Evolutionary conservation across 345 rosid genomes (phyloP), one percentile per base, ranked within the genome.

Genomic region (Gossypium anomalum): DNA sequence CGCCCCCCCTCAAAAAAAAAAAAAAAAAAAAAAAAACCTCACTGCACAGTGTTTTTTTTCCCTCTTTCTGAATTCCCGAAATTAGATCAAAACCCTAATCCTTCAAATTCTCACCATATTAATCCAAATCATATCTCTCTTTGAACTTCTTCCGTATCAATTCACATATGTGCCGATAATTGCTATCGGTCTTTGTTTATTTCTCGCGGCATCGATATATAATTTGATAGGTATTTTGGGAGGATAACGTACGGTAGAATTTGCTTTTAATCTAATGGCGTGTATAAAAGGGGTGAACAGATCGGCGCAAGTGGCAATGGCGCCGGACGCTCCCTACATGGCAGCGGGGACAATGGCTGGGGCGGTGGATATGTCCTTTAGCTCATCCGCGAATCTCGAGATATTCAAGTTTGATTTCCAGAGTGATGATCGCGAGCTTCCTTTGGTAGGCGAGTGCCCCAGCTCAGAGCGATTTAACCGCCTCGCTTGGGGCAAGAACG

Each of bases 321-420:
- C 99, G 63, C 98, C 97, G 82, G 98, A 93, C 43, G 89, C 92
- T 52, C 97, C 92, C 2, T 96, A 96, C 87, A 83, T 96, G 92
- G 99, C 98, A 13, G 94, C 98, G 29, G 99, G 99, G 11, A 96
- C 99, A 74, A 90, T 93, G 98, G 98, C 98, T 7, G 98, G 97
- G 51, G 99, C 98, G 13, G 97, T 96, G 79, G 98, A 96, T 88
- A 87, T 84, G 70, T 93, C 97, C 12, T 96, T 96, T 76, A 96
- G 98, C 74, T 93, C 98, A 11, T 88, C 97, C 19, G 97, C 97
- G 22, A 87, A 80, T 71, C 90, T 96, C 73, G 99, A 96, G 92
- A 93, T 96, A 85, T 96, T 96, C 79, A 85, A 89, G 87, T 88
- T 96, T 52, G 98, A 96, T 77, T 96, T 96, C 78, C 98, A 92